Percentiles rank a stretch among this genome's conserved stretches.
Conservation (phyloP, 1,284 basidiomycete species). For the Boletellus deceptivus region DNA sequence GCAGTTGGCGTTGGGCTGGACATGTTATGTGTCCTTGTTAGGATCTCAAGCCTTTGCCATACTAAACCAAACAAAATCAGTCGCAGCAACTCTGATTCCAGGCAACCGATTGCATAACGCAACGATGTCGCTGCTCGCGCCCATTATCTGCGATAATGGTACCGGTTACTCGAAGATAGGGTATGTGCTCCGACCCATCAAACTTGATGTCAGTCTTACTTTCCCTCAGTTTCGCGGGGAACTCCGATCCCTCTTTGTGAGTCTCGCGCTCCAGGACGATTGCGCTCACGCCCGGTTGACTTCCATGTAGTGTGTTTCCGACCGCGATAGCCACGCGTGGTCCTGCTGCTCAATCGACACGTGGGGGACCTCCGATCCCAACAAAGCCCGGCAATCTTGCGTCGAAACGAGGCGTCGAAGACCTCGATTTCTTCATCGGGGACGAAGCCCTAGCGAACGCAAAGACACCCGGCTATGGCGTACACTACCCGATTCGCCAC, state of each 20-base stretch:
- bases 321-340: conserved; percentile 89
- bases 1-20: too few species aligned
- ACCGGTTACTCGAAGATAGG: conserved; percentile 98
- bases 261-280: conserved; percentile 30
- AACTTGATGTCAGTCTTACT: conserved; percentile 12
- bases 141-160: conserved; percentile 96
- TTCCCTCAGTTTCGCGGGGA: conserved; percentile 85
- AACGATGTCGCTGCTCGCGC: conserved; percentile 78
- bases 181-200: conserved; percentile 45
- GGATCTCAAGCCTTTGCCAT: conserved; percentile 26
- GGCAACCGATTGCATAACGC: conserved; percentile 14
- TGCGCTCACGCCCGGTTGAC: conserved; percentile 8
- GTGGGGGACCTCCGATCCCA: conserved; percentile 70
- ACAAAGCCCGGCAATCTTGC: conserved; percentile 91
- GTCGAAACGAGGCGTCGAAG: conserved; percentile 96
- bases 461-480: conserved; percentile 86
- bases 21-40: conserved; percentile 28
- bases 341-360: conserved; percentile 60
- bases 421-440: conserved; percentile 99
- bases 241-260: conserved; percentile 97
- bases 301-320: conserved; percentile 73
- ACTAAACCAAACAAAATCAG: conserved; percentile 24
- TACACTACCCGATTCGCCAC: conserved; percentile 97
- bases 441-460: conserved; percentile 96
- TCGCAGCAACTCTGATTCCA: conserved; percentile 13